Evolutionary conservation across 1,284 basidiomycete species (phyloP).

Genomic region (Vanrija sp.): DNA sequence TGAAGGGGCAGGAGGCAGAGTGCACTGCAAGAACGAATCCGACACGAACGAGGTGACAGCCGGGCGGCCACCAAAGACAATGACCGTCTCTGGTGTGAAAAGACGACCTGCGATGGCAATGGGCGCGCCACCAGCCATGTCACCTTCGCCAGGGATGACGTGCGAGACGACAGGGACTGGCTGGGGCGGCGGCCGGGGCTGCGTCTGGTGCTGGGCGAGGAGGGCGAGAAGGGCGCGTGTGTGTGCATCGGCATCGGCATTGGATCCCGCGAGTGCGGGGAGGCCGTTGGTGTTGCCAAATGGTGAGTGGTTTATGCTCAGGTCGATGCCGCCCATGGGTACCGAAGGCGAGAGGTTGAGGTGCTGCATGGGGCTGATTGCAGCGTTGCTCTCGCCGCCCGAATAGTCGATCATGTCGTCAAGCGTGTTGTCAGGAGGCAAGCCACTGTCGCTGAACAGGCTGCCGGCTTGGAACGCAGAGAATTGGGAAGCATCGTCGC

Average conservation of each 20-base stretch:
- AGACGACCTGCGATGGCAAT: conserved; percentile 89
- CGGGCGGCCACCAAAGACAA: conserved; percentile 79
- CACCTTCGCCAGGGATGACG: conserved; percentile 86
- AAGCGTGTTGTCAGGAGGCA: conserved; percentile 30
- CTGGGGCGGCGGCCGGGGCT: conserved; percentile 4
- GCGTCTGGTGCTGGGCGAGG: conserved; percentile 9
- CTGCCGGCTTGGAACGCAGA: conserved; percentile 24
- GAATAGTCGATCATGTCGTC: conserved; percentile 43
- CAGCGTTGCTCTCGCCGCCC: conserved; percentile 30
- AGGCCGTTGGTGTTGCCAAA: conserved; percentile 4
- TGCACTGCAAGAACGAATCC: conserved; percentile 87
- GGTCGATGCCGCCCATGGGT: conserved; percentile 14
- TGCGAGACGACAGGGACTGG: conserved; percentile 48
- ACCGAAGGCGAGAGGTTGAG: conserved; percentile 17
- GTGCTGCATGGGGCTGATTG: conserved; percentile 17
- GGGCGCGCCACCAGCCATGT: conserved; percentile 88
- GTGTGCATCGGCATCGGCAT: conserved; percentile 17
- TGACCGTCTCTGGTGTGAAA: conserved; percentile 62
- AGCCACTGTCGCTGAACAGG: conserved; percentile 37
- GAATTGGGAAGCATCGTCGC: conserved; percentile 33
- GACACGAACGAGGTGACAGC: conserved; percentile 89
- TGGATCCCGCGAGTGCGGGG: conserved; percentile 14
- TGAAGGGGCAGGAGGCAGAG: conserved; percentile 75
- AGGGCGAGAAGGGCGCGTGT: conserved; percentile 16
- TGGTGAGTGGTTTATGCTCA: conserved; percentile 11